phyloP scores from a whole-genome alignment of 176 grass and related monocot species.

The Oryza rufipogon region DNA sequence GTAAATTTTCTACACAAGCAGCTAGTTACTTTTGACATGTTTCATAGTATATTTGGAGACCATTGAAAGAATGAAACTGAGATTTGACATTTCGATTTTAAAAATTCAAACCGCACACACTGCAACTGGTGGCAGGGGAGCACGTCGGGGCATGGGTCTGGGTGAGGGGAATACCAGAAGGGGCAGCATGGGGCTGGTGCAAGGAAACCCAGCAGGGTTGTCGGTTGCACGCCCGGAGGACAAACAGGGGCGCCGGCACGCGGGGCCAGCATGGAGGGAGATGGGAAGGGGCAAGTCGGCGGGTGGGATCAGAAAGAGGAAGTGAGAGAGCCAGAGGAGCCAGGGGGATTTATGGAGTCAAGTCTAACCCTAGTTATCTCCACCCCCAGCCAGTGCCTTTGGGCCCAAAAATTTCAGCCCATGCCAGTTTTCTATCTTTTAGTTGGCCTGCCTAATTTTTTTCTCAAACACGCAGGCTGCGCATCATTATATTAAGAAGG shows the following conservation, averaged over 20 bases:
- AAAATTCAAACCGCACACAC: background rate
- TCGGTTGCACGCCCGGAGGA: background rate
- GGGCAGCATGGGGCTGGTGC: background rate
- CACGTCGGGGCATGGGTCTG: background rate
- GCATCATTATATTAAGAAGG: too few relatives aligned
- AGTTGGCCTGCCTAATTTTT: background rate
- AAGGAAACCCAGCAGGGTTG: background rate
- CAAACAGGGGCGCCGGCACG: background rate
- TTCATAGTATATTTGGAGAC: too few relatives aligned
- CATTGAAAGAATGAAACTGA: too few relatives aligned
- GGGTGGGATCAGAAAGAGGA: background rate
- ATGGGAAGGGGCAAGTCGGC: background rate
- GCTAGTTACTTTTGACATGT: too few relatives aligned
- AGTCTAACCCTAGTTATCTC: background rate
- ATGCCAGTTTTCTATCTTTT: background rate
- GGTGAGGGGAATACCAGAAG: background rate
- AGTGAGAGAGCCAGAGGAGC: background rate
- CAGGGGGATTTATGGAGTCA: background rate
- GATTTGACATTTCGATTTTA: too few relatives aligned
- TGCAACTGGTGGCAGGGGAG: background rate
- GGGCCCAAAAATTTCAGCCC: background rate
- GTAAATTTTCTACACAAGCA: too few relatives aligned
- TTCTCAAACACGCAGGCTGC: too few relatives aligned
- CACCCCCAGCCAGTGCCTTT: background rate
- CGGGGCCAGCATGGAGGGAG: background rate